phyloP scores from a whole-genome alignment of 257 asterid genomes.

The Thymus mandschuricus region DNA sequence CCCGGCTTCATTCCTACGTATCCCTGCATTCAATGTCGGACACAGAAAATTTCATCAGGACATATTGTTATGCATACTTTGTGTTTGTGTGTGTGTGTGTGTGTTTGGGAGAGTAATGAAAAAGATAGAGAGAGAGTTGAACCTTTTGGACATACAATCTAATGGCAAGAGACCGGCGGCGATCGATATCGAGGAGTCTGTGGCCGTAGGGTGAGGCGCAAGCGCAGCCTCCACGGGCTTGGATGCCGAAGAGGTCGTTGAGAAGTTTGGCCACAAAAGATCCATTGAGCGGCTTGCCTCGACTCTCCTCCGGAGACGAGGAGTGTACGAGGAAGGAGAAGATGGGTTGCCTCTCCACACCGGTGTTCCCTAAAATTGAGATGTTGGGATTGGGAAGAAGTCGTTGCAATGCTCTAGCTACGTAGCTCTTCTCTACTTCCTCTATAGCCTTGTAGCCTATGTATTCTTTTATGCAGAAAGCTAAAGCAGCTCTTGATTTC shows the following conservation, averaged over 20 bases:
- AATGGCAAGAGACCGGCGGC: slow-evolving; percentile 43
- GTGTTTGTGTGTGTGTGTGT: too few relatives aligned
- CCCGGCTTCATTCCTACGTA: slow-evolving; percentile 71
- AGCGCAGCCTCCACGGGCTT: slow-evolving; percentile 83
- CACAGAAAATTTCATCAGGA: too few relatives aligned
- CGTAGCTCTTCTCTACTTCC: slow-evolving; percentile 41
- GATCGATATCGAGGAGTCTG: slow-evolving; percentile 47
- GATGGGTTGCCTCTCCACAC: slow-evolving; percentile 53
- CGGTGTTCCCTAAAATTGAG: slow-evolving; percentile 52
- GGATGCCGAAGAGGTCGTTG: slow-evolving; percentile 75
- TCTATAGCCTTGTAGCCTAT: slow-evolving; percentile 49
- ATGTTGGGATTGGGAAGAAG: slow-evolving; percentile 47
- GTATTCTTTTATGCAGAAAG: slow-evolving; percentile 69
- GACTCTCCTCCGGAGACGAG: slow-evolving; percentile 26
- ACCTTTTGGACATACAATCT: slow-evolving; percentile 51
- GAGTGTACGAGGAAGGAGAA: slow-evolving; percentile 61
- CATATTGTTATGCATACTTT: too few relatives aligned
- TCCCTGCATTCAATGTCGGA: slow-evolving; percentile 39
- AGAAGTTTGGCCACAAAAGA: slow-evolving; percentile 73
- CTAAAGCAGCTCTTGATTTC: slow-evolving; percentile 65
- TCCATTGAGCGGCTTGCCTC: slow-evolving; percentile 59
- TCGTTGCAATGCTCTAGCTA: slow-evolving; percentile 46
- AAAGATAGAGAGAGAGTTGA: too few relatives aligned
- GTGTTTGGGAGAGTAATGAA: too few relatives aligned
- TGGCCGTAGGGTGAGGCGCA: slow-evolving; percentile 84